These are phyloP conservation scores for Paraurostyla sp. DNA, from an alignment of 73 alveolate genomes.

Conservation along the genomic window DNA sequence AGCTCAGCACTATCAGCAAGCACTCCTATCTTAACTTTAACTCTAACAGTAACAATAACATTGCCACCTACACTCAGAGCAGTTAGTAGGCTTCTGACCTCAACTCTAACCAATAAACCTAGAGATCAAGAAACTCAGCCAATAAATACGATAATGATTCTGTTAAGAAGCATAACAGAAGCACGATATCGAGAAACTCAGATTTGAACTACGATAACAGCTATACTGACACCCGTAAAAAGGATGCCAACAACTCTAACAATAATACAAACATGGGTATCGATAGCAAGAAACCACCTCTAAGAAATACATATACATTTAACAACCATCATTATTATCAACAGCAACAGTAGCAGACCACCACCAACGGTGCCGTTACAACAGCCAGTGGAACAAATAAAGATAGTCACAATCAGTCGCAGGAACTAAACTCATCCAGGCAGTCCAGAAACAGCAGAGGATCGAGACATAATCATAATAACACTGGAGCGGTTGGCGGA, in stretches of 20 bases:
- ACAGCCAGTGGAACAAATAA: not conserved
- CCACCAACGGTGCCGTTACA: not conserved
- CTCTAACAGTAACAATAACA: not conserved
- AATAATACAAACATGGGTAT: not conserved
- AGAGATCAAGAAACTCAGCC: conserved; percentile 23
- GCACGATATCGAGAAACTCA: conserved; percentile 23
- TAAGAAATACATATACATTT: conserved; percentile 30
- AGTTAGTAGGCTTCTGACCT: not conserved
- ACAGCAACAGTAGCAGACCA: not conserved
- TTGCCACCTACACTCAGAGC: too few species aligned
- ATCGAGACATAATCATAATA: not conserved
- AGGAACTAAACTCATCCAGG: conserved; percentile 23
- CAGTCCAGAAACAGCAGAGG: conserved; percentile 22
- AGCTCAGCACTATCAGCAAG: not conserved
- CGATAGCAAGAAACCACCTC: conserved; percentile 30
- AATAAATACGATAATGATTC: conserved; percentile 27
- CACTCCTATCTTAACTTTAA: not conserved
- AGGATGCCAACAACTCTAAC: not conserved
- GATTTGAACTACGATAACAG: conserved; percentile 21
- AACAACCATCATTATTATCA: not conserved
- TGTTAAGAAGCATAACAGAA: not conserved
- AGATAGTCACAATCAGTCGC: conserved; percentile 19
- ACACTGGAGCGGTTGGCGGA: not conserved
- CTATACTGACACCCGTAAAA: conserved; percentile 17
- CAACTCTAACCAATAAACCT: not conserved